phyloP scores from a whole-genome alignment of 2,329 filamentous ascomycete species.

The Aspergillus cejpii region DNA sequence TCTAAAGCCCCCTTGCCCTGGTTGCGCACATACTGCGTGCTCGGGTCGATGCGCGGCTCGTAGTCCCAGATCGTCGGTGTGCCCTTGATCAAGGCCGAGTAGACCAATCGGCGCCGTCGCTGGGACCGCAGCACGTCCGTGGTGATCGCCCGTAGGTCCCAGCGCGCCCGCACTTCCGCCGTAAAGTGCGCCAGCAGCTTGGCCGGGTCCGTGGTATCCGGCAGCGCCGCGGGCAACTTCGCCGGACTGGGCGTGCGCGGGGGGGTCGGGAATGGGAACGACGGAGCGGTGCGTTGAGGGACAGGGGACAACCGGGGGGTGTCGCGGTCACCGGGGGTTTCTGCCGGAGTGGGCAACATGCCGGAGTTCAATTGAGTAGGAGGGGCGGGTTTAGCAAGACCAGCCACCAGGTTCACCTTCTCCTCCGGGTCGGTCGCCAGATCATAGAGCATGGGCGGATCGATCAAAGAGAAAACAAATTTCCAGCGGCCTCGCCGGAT shows the following conservation, averaged over 20 bases:
- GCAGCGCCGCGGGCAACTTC: constrained; percentile 29
- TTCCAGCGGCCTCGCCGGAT: constrained; percentile 86
- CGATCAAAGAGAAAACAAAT: constrained; percentile 77
- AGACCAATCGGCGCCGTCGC: constrained; percentile 69
- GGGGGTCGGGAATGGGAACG: constrained; percentile 32
- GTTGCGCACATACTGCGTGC: constrained; percentile 66
- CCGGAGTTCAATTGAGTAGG: constrained; percentile 11
- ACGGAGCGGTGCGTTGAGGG: constrained; percentile 17
- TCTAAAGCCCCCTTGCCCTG: constrained; percentile 38
- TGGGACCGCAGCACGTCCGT: constrained; percentile 68
- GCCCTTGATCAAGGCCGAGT: constrained; percentile 70
- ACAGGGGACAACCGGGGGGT: constrained; percentile 27
- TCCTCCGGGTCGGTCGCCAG: constrained; percentile 68
- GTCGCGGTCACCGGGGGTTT: constrained; percentile 28
- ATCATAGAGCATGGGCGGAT: constrained; percentile 80
- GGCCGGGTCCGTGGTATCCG: constrained; percentile 29
- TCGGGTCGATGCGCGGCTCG: constrained; percentile 53
- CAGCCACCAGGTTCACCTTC: constrained; percentile 58
- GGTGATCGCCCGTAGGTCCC: constrained; percentile 76
- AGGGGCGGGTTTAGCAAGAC: constrained; percentile 34
- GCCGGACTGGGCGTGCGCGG: constrained; percentile 37
- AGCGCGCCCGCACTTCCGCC: constrained; percentile 64
- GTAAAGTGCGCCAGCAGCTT: constrained; percentile 60
- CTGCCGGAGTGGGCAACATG: constrained; percentile 28
- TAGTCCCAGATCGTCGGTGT: constrained; percentile 79